phyloP scores from a whole-genome alignment of 148 eudicot genomes.

The Polygonum maritimum region DNA sequence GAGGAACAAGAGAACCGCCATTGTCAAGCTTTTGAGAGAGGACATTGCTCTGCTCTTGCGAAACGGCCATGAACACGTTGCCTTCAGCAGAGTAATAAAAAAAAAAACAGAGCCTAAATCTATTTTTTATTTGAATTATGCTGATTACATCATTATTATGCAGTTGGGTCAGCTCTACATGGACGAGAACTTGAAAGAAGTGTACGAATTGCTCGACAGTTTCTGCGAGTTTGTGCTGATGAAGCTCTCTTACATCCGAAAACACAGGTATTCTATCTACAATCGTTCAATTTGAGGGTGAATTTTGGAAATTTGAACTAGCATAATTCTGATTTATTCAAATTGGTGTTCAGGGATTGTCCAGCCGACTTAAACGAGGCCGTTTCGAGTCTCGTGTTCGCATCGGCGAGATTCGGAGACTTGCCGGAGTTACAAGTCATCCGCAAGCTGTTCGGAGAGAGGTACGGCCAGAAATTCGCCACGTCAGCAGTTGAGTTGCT shows the following conservation, averaged over 20 bases:
- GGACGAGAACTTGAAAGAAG: slow-evolving; percentile 41
- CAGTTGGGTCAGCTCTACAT: slow-evolving; percentile 58
- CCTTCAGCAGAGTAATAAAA: slow-evolving; percentile 46
- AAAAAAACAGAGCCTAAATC: too few relatives aligned
- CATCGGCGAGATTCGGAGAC: slow-evolving; percentile 69
- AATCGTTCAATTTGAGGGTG: neutral
- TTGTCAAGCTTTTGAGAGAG: slow-evolving; percentile 34
- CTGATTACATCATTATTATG: neutral
- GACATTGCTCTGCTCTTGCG: slow-evolving; percentile 63
- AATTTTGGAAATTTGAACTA: neutral
- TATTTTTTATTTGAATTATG: neutral
- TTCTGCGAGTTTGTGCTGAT: slow-evolving; percentile 58
- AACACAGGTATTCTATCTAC: slow-evolving; percentile 32
- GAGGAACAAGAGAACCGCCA: slow-evolving; percentile 48
- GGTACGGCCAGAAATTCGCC: slow-evolving; percentile 52
- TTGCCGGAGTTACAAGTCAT: slow-evolving; percentile 58
- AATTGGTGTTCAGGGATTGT: slow-evolving; percentile 41
- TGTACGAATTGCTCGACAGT: slow-evolving; percentile 49
- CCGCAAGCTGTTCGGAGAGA: slow-evolving; percentile 58
- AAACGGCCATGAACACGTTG: slow-evolving; percentile 39
- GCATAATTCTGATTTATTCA: neutral
- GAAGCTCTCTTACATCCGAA: slow-evolving; percentile 57
- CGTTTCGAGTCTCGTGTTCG: slow-evolving; percentile 59
- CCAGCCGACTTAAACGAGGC: slow-evolving; percentile 74
- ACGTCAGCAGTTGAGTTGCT: slow-evolving; percentile 40